Base-by-base conservation (phyloP, 176 grass and related monocot genomes). In the Alopecurus myosuroides region DNA sequence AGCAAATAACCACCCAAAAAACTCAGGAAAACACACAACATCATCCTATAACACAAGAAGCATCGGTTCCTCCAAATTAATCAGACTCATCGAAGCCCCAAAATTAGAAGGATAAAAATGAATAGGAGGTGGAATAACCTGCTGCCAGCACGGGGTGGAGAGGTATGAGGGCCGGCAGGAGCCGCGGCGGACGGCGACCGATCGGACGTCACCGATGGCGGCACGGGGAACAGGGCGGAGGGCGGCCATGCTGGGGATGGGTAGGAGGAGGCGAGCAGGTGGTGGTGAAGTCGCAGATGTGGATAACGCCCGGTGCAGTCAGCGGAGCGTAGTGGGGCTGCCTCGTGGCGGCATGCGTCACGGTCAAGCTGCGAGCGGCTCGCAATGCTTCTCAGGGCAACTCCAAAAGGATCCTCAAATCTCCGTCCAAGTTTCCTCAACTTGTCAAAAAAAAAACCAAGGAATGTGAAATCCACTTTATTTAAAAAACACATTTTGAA, bases 161-260 rank as follows among this genome's bases (percentile, higher is more conserved):
- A 35, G 12, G 30, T 65, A 35, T 0, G 63, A 53, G 63, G 63
- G 20, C 7, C 61, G 62, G 45, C 45, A 37, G 63, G 62, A 25
- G 45, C 20, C 9, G 45, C 45, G 45, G 20, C 22, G 1, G 31
- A 69, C 45, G 45, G 55, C 25, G 55, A 42, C 19, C 79, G 63
- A 48, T n/a, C 63, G 62, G 62, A 25, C 13, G 30, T 81, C 45
- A 25, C 19, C 79, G 44, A 44, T 28, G 77, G 62, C 79, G 62
- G 30, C 63, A n/a, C 31, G 79, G 63, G 79, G 70, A 15, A 7
- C 70, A 29, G 70, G 79, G 45, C 45, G 79, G 63, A 81, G 62
- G 20, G 78, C 45, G 13, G 78, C 42, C 78, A 81, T 68, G 3
- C 20, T 33, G 30, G 4, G 44, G 62, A 64, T 7, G 74, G 56